phyloP scores from a whole-genome alignment of 108 stramenopile genomes.

The Cylindrotheca fusiformis region DNA sequence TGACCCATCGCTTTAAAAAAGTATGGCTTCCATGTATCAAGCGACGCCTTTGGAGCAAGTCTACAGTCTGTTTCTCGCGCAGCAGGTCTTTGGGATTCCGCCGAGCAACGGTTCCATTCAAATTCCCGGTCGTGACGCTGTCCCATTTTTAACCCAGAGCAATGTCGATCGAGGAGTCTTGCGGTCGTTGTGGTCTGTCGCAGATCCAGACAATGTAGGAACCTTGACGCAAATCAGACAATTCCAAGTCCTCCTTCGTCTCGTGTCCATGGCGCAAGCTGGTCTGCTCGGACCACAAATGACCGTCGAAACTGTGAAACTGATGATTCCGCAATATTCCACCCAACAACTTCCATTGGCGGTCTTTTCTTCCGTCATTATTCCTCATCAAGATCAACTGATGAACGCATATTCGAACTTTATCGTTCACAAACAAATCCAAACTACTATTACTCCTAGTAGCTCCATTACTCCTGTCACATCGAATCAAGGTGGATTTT shows the following conservation, averaged over 20 bases:
- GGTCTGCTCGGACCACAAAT: slow-evolving; percentile 22
- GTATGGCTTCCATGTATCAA: slow-evolving; percentile 18
- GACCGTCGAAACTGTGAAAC: slow-evolving; percentile 8
- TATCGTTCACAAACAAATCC: slow-evolving; percentile 2
- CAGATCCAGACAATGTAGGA: slow-evolving; percentile 56
- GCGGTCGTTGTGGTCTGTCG: slow-evolving; percentile 50
- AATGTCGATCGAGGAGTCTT: slow-evolving; percentile 48
- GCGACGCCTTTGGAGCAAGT: slow-evolving; percentile 62
- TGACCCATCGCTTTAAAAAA: too few relatives aligned
- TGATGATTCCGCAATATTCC: slow-evolving; percentile 8
- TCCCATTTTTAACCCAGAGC: slow-evolving; percentile 56
- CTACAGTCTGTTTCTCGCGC: slow-evolving; percentile 45
- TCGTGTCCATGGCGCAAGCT: slow-evolving; percentile 63
- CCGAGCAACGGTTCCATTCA: slow-evolving; percentile 23
- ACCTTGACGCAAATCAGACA: slow-evolving; percentile 36
- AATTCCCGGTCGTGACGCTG: slow-evolving; percentile 54
- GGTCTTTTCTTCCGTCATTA: slow-evolving; percentile 17
- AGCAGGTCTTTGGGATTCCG: slow-evolving; percentile 41
- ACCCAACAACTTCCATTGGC: slow-evolving; percentile 9
- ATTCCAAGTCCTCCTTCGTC: slow-evolving; percentile 46
- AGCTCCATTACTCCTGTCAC: too few relatives aligned
- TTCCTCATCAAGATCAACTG: slow-evolving; percentile 14
- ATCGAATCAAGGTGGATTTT: background rate
- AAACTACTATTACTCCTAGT: background rate
- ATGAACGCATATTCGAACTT: slow-evolving; percentile 22